Conservation (phyloP, 2,329 filamentous ascomycete genomes). For the Alternaria longipes region DNA sequence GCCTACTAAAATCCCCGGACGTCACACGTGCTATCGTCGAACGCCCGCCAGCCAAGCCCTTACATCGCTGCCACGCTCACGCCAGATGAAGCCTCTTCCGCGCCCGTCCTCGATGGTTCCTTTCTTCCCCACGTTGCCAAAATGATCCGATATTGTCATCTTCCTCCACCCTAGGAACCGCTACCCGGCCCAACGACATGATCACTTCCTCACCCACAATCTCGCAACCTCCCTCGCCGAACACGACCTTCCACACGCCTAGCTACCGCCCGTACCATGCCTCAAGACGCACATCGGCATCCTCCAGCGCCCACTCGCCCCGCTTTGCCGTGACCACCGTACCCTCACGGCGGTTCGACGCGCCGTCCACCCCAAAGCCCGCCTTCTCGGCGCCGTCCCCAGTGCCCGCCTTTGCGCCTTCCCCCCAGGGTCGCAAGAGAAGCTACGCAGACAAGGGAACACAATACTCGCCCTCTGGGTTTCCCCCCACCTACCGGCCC, state of each 20-base stretch:
- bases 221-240: constrained; percentile 50
- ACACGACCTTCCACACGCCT: constrained; percentile 46
- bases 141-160: constrained; percentile 17
- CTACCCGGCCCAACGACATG: constrained; percentile 35
- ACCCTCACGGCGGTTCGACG: constrained; percentile 41
- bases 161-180: constrained; percentile 15
- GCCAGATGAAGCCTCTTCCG: constrained; percentile 27
- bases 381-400: constrained; percentile 36
- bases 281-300: constrained; percentile 42
- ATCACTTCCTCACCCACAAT: constrained; percentile 50
- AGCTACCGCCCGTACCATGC: constrained; percentile 45
- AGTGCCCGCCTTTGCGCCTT: constrained; percentile 31
- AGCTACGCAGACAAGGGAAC: constrained; percentile 61
- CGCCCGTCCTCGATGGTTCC: constrained; percentile 13
- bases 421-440: constrained; percentile 41
- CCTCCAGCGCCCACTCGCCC: constrained; percentile 43
- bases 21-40: constrained; percentile 19
- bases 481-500: constrained; percentile 54
- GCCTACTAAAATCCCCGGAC: constrained; percentile 18
- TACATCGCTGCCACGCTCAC: constrained; percentile 19
- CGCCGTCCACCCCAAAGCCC: constrained; percentile 33
- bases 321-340: constrained; percentile 46
- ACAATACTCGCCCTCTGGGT: constrained; percentile 63
- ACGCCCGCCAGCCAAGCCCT: constrained; percentile 16
- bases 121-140: constrained; percentile 22